Base-by-base conservation (phyloP, 78 protist genomes). In the Mantamonas sphyraenae region DNA sequence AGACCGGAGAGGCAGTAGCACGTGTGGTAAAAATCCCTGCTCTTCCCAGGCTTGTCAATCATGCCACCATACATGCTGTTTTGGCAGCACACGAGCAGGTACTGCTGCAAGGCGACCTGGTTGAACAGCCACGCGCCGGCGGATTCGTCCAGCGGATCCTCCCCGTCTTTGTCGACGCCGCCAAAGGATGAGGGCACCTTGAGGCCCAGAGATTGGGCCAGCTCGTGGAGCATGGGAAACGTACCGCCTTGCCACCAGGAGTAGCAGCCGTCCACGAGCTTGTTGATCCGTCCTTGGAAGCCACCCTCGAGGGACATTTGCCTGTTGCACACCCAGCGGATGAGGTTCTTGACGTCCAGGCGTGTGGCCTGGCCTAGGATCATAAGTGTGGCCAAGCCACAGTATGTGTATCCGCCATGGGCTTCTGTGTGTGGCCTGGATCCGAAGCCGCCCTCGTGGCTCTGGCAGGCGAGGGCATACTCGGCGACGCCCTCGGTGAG, bases 381-480 rank as follows among this genome's bases (percentile, higher is more conserved):
- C 35, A 57, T 12, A 37, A 95, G 26, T 2, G 94, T 93, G 0
- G 98, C 94, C 17, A 90, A n/a, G 0, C 86, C 97, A 57, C 99
- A 97, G 77, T 71, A 95, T 0, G 98, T 74, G 68, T 97, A 97
- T 17, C 99, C 99, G 38, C 99, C 99, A 74, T 97, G 99, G 5
- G 99, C 97, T 74, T 97, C 99, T 19, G 62, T 56, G n/a, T 87
- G 87, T 4, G 94, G 95, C 37, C 38, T 45, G 24, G 90, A 94
- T 38, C 88, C 92, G 40, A 95, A 33, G 4, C 98, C 98, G 40
- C 99, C 99, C 59, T 97, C 99, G 69, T 83, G 96, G 2, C 97
- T 94, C 68, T 96, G 99, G 56, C 94, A 90, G 26, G 56, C 64
- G 16, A 61, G 17, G 2, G 56, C 5, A 60, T 37, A 93, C 30